phyloP scores from a whole-genome alignment of 352 stramenopile species.

The Phytophthora foliorum region DNA sequence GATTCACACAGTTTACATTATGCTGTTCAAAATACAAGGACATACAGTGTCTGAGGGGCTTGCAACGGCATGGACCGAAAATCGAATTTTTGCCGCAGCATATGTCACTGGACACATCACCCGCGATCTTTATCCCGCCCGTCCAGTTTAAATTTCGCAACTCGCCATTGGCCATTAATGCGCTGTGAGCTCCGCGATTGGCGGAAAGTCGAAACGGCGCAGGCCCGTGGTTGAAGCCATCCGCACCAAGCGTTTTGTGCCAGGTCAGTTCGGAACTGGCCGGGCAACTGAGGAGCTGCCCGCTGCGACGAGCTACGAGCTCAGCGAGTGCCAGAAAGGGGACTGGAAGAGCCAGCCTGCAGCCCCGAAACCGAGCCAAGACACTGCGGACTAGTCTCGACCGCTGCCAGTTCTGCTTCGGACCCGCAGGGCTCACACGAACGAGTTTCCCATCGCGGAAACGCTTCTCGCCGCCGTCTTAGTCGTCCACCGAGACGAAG shows the following conservation, averaged over 20 bases:
- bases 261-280: constrained; percentile 21
- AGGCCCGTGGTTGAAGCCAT: constrained; percentile 15
- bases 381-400: constrained; percentile 8
- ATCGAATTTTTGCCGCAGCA: constrained; percentile 37
- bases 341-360: constrained; percentile 19
- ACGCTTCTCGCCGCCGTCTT: constrained; percentile 12
- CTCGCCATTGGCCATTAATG: constrained; percentile 6
- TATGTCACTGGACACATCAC: constrained; percentile 22
- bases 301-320: constrained; percentile 9
- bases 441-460: constrained; percentile 26
- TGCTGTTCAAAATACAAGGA: background rate
- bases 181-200: constrained; percentile 1
- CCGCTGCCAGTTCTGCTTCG: constrained; percentile 33
- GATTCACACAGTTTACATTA: background rate
- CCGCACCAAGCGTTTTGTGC: constrained; percentile 25
- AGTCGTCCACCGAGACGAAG: constrained; percentile 11
- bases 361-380: background rate
- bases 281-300: background rate
- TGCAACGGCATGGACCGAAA: constrained; percentile 14
- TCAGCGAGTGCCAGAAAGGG: constrained; percentile 2
- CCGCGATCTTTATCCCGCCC: constrained; percentile 17
- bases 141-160: constrained; percentile 10
- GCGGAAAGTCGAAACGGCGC: constrained; percentile 17
- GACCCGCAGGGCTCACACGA: constrained; percentile 9
- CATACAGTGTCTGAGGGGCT: constrained; percentile 16